phyloP scores from a whole-genome alignment of 2,329 filamentous ascomycete species.

The Neofusicoccum sp. region DNA sequence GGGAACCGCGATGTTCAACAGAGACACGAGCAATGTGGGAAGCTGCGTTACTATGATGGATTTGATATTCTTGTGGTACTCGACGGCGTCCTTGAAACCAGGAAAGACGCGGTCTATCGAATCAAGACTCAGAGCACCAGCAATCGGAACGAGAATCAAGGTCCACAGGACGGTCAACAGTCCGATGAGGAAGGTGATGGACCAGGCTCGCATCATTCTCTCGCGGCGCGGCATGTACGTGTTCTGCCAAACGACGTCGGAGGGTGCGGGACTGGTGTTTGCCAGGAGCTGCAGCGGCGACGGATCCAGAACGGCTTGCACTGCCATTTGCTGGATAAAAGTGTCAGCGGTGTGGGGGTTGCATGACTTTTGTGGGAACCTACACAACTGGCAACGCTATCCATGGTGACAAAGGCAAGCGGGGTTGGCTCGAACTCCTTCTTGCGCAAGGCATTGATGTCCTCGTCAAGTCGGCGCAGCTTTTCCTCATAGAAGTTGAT shows the following conservation, averaged over 20 bases:
- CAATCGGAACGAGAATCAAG: slow-evolving; percentile 75
- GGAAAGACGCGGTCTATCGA: slow-evolving; percentile 76
- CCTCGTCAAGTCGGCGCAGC: slow-evolving; percentile 75
- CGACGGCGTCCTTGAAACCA: slow-evolving; percentile 66
- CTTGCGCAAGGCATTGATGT: slow-evolving; percentile 69
- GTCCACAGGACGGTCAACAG: slow-evolving; percentile 89
- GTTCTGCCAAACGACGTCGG: slow-evolving; percentile 93
- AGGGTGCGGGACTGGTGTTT: slow-evolving; percentile 82
- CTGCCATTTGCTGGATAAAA: slow-evolving; percentile 73
- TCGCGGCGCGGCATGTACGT: slow-evolving; percentile 78
- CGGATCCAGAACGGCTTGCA: slow-evolving; percentile 91
- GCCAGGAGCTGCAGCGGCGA: slow-evolving; percentile 84
- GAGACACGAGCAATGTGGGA: slow-evolving; percentile 80
- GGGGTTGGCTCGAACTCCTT: slow-evolving; percentile 78
- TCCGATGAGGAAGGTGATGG: slow-evolving; percentile 79
- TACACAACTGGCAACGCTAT: slow-evolving; percentile 77
- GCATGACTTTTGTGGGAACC: neutral
- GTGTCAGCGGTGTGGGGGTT: neutral
- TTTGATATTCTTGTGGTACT: slow-evolving; percentile 68
- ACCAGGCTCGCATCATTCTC: slow-evolving; percentile 79
- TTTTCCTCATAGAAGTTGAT: slow-evolving; percentile 94
- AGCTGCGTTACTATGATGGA: slow-evolving; percentile 85
- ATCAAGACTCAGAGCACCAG: slow-evolving; percentile 77
- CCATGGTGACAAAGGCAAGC: slow-evolving; percentile 95
- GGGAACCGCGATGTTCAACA: slow-evolving; percentile 87